Evolutionary conservation across 108 stramenopile genomes (phyloP).

Genomic region (Pseudonitzschia delicatissima): DNA sequence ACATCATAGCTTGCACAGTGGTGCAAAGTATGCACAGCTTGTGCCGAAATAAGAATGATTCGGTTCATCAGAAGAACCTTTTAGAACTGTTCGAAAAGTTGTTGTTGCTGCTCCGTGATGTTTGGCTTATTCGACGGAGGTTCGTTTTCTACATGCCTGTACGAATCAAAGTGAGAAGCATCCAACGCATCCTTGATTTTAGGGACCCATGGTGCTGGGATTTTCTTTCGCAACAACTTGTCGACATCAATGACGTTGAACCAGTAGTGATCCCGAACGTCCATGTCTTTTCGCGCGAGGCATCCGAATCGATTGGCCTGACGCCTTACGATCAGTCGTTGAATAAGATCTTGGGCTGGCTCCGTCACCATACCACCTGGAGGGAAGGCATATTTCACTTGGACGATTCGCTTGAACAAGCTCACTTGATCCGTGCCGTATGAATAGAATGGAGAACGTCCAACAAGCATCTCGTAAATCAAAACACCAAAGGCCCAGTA

Average conservation of each 20-base stretch:
- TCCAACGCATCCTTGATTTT: slow-evolving; percentile 89
- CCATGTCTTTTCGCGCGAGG: slow-evolving; percentile 84
- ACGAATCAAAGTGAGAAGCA: slow-evolving; percentile 97
- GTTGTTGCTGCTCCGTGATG: slow-evolving; percentile 65
- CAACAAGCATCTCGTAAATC: slow-evolving; percentile 97
- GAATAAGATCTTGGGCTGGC: slow-evolving; percentile 85
- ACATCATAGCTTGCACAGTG: too few species aligned
- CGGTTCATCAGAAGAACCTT: neutral
- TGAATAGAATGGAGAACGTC: slow-evolving; percentile 95
- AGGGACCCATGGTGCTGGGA: slow-evolving; percentile 96
- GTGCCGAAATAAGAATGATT: neutral
- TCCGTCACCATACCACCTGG: slow-evolving; percentile 81
- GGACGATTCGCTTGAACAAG: slow-evolving; percentile 96
- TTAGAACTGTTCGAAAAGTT: slow-evolving; percentile 79
- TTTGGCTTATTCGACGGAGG: slow-evolving; percentile 72
- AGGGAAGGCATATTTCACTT: slow-evolving; percentile 91
- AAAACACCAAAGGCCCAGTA: slow-evolving; percentile 99
- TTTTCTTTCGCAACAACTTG: slow-evolving; percentile 76
- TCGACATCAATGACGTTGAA: slow-evolving; percentile 91
- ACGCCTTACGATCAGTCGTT: slow-evolving; percentile 86
- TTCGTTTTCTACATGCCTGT: slow-evolving; percentile 93
- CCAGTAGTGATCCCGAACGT: slow-evolving; percentile 94
- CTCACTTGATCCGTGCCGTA: slow-evolving; percentile 92
- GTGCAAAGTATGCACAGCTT: too few species aligned
- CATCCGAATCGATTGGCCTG: slow-evolving; percentile 89